phyloP scores from a whole-genome alignment of 176 grass and related monocot species.

The Oryza meridionalis region DNA sequence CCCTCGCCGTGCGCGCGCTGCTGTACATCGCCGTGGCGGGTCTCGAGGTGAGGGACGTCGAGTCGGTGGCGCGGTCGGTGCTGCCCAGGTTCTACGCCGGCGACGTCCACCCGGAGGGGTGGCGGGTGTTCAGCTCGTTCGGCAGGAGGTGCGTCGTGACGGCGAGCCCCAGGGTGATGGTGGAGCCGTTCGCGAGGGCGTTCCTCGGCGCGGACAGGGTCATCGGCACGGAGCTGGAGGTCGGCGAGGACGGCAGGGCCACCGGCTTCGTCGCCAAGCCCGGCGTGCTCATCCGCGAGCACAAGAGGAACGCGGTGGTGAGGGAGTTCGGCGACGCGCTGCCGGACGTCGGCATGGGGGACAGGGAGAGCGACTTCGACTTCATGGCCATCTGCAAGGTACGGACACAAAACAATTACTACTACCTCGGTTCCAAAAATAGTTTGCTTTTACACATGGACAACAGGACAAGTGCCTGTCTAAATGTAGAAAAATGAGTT shows the following conservation, averaged over 20 bases:
- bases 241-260: conserved; percentile 44
- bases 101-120: conserved; percentile 89
- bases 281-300: conserved; percentile 55
- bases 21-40: conserved; percentile 69
- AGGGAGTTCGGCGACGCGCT: conserved; percentile 59
- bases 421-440: no score
- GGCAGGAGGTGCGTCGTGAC: conserved; percentile 64
- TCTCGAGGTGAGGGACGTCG: conserved; percentile 48
- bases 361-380: conserved; percentile 71
- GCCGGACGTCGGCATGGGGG: conserved; percentile 70
- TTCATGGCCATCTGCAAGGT: conserved; percentile 86
- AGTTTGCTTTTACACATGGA: no score
- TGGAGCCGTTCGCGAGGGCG: conserved; percentile 62
- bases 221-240: conserved; percentile 74
- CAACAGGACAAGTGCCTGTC: no score
- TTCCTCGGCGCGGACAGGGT: conserved; percentile 67
- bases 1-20: conserved; percentile 58
- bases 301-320: conserved; percentile 62
- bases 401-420: background rate
- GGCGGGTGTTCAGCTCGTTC: conserved; percentile 77
- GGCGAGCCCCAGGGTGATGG: conserved; percentile 66
- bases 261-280: conserved; percentile 58
- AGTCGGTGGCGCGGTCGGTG: conserved; percentile 64
- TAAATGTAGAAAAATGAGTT: no score
- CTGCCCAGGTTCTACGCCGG: conserved; percentile 81